phyloP scores from a whole-genome alignment of 768 basidiomycete genomes.

The Leucocoprinus sp. region DNA sequence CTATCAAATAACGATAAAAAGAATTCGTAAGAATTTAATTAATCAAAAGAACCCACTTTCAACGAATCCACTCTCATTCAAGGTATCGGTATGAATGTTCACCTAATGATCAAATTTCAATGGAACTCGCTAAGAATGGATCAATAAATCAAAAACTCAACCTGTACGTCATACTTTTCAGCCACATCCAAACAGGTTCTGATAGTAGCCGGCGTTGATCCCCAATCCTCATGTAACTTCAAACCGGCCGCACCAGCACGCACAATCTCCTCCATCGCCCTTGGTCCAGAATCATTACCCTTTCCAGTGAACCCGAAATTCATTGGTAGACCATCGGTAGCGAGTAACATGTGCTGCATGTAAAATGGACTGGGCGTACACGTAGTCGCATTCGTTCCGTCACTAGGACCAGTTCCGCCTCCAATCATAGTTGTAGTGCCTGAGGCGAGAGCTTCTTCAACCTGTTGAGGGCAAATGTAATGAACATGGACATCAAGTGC shows the following conservation, averaged over 20 bases:
- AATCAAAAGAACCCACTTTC: constrained; percentile 50
- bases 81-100: constrained; percentile 94
- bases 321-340: constrained; percentile 83
- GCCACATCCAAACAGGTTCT: constrained; percentile 68
- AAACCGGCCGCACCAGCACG: constrained; percentile 80
- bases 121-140: neutral
- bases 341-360: constrained; percentile 83
- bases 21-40: neutral
- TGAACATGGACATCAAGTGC: constrained; percentile 90
- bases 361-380: constrained; percentile 90
- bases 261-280: constrained; percentile 72
- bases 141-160: neutral
- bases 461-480: constrained; percentile 92
- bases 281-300: constrained; percentile 81
- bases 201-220: constrained; percentile 80
- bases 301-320: constrained; percentile 96
- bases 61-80: constrained; percentile 97
- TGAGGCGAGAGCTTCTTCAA: constrained; percentile 72
- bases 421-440: constrained; percentile 94
- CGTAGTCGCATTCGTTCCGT: constrained; percentile 88
- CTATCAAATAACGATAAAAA: constrained; percentile 30
- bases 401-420: constrained; percentile 90
- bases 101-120: constrained; percentile 34
- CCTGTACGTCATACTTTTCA: constrained; percentile 92
- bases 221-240: constrained; percentile 99